phyloP scores from a whole-genome alignment of 2,329 filamentous ascomycete genomes.

The Fusarium proliferatum region DNA sequence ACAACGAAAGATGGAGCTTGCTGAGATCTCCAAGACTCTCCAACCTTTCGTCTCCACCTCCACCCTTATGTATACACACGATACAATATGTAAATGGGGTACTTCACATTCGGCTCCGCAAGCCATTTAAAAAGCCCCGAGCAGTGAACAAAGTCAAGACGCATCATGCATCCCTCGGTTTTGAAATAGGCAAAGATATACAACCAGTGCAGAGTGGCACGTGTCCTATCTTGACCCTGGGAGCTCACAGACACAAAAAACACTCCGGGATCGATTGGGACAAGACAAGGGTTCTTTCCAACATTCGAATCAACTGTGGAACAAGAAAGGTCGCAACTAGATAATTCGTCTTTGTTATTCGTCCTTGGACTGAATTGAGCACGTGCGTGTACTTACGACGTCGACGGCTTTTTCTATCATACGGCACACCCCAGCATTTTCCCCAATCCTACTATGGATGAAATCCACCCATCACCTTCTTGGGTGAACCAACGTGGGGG shows the following conservation, averaged over 20 bases:
- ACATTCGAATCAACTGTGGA: conserved; percentile 9
- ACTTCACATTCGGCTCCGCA: conserved; percentile 4
- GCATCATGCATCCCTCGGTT: conserved; percentile 15
- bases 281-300: conserved; percentile 20
- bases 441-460: conserved; percentile 17
- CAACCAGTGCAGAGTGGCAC: conserved; percentile 42
- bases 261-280: not conserved
- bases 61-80: not conserved
- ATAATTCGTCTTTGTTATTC: conserved; percentile 32
- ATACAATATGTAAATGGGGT: not conserved
- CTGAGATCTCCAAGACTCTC: conserved; percentile 32
- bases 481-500: conserved; percentile 44
- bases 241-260: conserved; percentile 13
- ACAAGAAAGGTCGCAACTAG: conserved; percentile 10
- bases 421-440: conserved; percentile 13
- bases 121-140: not conserved
- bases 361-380: conserved; percentile 35
- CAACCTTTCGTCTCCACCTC: conserved; percentile 37
- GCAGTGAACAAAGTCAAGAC: not conserved
- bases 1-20: conserved; percentile 17
- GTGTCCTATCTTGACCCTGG: conserved; percentile 36
- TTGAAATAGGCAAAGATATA: conserved; percentile 20
- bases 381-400: conserved; percentile 39
- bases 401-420: conserved; percentile 16
- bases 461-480: conserved; percentile 45